Base-by-base conservation (phyloP, 1,284 basidiomycete species). In the Cryptococcus sp. region DNA sequence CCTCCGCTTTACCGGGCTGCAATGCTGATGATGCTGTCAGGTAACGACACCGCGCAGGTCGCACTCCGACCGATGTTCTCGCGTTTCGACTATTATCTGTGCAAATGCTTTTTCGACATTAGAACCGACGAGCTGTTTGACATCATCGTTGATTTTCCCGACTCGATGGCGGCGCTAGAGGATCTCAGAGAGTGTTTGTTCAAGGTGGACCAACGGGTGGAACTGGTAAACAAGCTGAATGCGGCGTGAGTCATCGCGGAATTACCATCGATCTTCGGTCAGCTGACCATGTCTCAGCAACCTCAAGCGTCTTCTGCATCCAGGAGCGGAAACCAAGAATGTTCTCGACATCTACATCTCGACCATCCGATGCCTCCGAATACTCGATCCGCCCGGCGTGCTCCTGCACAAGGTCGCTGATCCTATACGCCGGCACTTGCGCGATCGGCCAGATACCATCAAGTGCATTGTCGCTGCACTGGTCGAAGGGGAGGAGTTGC, bases 301-400 rank as follows among this genome's bases (percentile, higher is more conserved):
- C 68, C 84, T 85, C 53, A 89, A 87, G 70, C 89, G 95, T 3
- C 83, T 99, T 0, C 85, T 99, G 15, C 95, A 99, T 73, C 96
- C 96, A 0, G 96, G 94, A 10, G 93, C 93, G 2, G 93, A 94
- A 64, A 99, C 96, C 0, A 90, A 90, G 68, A 86, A 92, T 65
- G 94, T 99, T 61, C 82, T 99, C 20, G 82, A 86, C 1, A 89
- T 92, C 82, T 99, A 99, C 76, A 91, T 98, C n/a, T 87, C 89
- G 2, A 93, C 92, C 1, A 97, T 99, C 70, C 88, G 89, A 63
- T 93, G 91, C 69, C 80, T 99, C 16, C 87, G 94, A 1, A 86
- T 94, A 47, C 81, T 99, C 27, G 95, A 99, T 74, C 91, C 93
- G 1, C 88, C 88, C 0, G 94, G 94, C 0, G 93, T 98, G 0